phyloP scores from a whole-genome alignment of 768 basidiomycete species.

The Filobasidium floriforme region DNA sequence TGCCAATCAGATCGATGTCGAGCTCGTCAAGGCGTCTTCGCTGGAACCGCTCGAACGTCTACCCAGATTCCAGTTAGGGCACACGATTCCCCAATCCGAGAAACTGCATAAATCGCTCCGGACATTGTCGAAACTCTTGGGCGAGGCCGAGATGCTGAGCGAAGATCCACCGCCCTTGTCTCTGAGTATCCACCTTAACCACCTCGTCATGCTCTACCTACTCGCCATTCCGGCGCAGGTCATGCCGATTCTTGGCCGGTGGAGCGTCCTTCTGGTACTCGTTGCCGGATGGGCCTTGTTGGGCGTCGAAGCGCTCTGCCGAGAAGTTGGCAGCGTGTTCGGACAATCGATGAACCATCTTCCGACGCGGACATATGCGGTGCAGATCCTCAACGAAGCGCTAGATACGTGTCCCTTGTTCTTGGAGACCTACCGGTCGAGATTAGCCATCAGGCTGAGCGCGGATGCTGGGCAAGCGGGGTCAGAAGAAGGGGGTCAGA shows the following conservation, averaged over 20 bases:
- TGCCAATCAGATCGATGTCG: constrained; percentile 7
- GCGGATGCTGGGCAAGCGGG: background rate
- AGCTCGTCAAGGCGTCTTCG: constrained; percentile 8
- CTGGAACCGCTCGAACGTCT: background rate
- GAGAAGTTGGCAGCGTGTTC: constrained; percentile 43
- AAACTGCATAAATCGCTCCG: constrained; percentile 24
- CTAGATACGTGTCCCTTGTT: constrained; percentile 33
- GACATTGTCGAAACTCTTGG: constrained; percentile 29
- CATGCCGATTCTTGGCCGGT: constrained; percentile 33
- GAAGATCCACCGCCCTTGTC: constrained; percentile 43
- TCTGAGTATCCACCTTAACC: constrained; percentile 37
- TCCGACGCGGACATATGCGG: constrained; percentile 33
- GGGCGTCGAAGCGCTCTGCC: constrained; percentile 41
- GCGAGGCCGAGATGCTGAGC: constrained; percentile 37
- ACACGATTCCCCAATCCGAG: constrained; percentile 14
- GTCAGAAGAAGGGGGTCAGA: background rate
- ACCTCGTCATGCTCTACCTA: constrained; percentile 41
- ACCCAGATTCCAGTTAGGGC: background rate
- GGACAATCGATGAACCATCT: constrained; percentile 39
- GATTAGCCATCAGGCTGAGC: constrained; percentile 8
- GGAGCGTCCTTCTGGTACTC: constrained; percentile 32
- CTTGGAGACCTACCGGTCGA: constrained; percentile 7
- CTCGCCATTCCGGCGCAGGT: constrained; percentile 38
- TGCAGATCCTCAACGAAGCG: constrained; percentile 34
- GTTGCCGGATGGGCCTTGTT: constrained; percentile 42